Evolutionary conservation across 805 yeast species (phyloP).

Genomic region (Zygosaccharomyces rouxii): DNA sequence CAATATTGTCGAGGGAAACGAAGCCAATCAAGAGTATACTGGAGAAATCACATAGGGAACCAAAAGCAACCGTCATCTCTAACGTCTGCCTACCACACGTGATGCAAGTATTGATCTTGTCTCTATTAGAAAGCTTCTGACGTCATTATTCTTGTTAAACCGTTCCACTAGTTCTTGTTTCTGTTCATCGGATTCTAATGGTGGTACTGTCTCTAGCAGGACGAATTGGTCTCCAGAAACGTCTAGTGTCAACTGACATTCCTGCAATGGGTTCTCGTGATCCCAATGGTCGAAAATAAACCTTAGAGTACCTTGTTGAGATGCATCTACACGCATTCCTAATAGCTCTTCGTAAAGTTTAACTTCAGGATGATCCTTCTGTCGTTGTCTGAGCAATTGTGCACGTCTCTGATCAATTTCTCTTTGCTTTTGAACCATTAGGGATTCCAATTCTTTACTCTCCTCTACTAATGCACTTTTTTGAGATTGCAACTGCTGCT

Average conservation of each 20-base stretch:
- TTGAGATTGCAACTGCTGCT: conserved; percentile 34
- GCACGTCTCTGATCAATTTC: conserved; percentile 35
- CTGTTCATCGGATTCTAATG: conserved; percentile 26
- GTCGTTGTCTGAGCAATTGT: conserved; percentile 41
- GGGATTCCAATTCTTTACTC: conserved; percentile 34
- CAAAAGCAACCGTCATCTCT: neutral
- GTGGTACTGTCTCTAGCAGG: conserved; percentile 40
- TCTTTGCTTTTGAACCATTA: conserved; percentile 32
- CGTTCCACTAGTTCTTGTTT: conserved; percentile 8
- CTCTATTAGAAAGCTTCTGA: conserved; percentile 19
- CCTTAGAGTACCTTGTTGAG: conserved; percentile 42
- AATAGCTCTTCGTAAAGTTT: conserved; percentile 47
- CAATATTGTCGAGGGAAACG: too few relatives aligned
- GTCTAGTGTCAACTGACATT: conserved; percentile 44
- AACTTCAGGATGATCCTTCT: conserved; percentile 49
- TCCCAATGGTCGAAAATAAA: conserved; percentile 50
- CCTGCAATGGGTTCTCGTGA: conserved; percentile 39
- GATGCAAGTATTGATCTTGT: conserved; percentile 17
- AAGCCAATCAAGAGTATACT: neutral
- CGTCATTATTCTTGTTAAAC: conserved; percentile 18
- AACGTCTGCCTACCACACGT: neutral
- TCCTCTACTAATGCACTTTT: conserved; percentile 28
- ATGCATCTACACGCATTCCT: conserved; percentile 53
- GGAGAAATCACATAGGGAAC: neutral
- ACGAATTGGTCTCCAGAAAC: conserved; percentile 41